Base-by-base conservation (phyloP, 1,139 yeast genomes). In the Pichia sorboxylosa region DNA sequence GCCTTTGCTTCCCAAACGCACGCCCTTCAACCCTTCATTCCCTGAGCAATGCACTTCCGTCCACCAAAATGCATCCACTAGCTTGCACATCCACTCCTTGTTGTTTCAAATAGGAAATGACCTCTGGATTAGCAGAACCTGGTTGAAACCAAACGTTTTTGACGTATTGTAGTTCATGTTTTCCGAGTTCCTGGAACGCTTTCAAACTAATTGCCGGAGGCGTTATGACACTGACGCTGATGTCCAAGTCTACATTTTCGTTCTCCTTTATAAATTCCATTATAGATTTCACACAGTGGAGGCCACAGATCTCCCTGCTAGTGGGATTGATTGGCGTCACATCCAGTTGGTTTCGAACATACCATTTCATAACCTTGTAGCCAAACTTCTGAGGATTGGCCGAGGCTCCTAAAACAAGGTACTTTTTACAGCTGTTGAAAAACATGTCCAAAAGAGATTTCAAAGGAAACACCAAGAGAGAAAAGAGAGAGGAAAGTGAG, bases 81-180 rank as follows among this genome's bases (percentile, higher is more conserved):
- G 66, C 66, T 19, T 80, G 66, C 11, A 54, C 46, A 25, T 54
- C 47, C 7, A 52, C 49, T 4, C 34, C 31, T 21, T 66, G 47
- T 2, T 69, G 69, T 17, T 51, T 46, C 4, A 39, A 32, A 20
- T 57, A 54, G 1, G 63, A 60, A 30, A 79, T 52, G 4, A 73
- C 76, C n/a, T 58, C 63, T 7, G 54, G 52, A 44, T 78, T 74
- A 42, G 68, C 79, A 23, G 83, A 67, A 1, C 93, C 93, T 0
- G 93, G 93, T 49, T 82, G 94, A 41, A 80, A 73, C 94, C 94
- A 82, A 19, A 80, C 58, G 1, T 78, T 75, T 43, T 67, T 68
- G 19, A 82, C 58, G 1, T 55, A 39, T 8, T n/a, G 17, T 1
- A 55, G 38, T 9, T 13, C 17, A 8, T 31, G 31, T 15, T 34